Conservation (phyloP, 139 green algal genomes). For the Closterium sp. region DNA sequence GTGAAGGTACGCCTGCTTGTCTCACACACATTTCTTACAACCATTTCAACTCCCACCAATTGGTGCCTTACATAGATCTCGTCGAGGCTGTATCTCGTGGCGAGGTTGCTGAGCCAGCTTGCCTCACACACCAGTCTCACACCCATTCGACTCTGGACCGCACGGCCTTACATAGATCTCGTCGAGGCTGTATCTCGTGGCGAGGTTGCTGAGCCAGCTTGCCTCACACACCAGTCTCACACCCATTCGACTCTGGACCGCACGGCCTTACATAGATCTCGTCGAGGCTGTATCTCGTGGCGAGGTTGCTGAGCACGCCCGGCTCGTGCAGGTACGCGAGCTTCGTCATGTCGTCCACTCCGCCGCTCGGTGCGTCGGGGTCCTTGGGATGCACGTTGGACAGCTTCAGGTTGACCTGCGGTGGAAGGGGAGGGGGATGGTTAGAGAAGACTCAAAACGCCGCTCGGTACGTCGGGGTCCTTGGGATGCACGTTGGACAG, state of each 20-base stretch:
- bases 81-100: too few relatives aligned
- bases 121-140: slow-evolving; percentile 99
- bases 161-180: slow-evolving; percentile 75
- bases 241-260: too few relatives aligned
- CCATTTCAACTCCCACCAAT: too few relatives aligned
- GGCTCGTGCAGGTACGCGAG: slow-evolving; percentile 97
- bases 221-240: slow-evolving; percentile 85
- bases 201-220: slow-evolving; percentile 80
- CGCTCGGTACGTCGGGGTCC: background rate
- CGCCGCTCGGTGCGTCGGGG: background rate
- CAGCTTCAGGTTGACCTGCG: slow-evolving; percentile 3
- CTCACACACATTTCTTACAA: too few relatives aligned
- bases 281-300: slow-evolving; percentile 68
- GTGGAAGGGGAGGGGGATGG: background rate
- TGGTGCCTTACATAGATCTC: too few relatives aligned
- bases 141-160: too few relatives aligned
- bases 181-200: slow-evolving; percentile 68
- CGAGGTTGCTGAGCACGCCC: slow-evolving; percentile 81
- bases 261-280: slow-evolving; percentile 67
- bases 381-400: slow-evolving; percentile 19
- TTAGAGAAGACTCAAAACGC: too few relatives aligned
- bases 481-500: background rate
- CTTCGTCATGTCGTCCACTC: slow-evolving; percentile 87
- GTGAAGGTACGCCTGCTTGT: slow-evolving; percentile 88
- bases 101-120: slow-evolving; percentile 80